Evolutionary conservation across 164 flowering plant genomes (phyloP), one percentile per base, ranked within the genome.

Genomic region (Vitis amurensis): DNA sequence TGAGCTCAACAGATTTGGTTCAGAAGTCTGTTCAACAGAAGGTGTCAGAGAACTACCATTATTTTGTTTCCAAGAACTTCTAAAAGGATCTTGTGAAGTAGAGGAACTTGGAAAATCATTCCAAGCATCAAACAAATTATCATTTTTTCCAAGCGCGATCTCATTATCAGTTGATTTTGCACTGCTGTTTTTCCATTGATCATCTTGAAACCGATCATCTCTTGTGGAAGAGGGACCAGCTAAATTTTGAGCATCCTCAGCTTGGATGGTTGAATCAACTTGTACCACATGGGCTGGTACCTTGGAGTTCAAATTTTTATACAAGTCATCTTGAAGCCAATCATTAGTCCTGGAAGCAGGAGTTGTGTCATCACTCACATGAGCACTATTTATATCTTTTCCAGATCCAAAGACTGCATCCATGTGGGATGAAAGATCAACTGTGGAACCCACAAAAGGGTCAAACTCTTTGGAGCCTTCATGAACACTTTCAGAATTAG

Each of bases 51-150:
- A 59, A 52, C 68, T 51, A 62, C 56, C 61, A 70, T 55, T 64
- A 70, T 55, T 64, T 71, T 74, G 70, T 30, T 62, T 68, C 65
- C 50, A 50, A 61, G 80, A 47, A 77, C 61, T 68, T 60, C 52
- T 61, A 31, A 75, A 69, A 59, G 77, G 74, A 70, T 68, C 69
- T 58, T 57, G 68, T 14, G 68, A 63, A 68, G 55, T 71, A 57
- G 63, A 70, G 50, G 87, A 84, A 79, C 82, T 73, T 19, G 83
- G 61, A 71, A 88, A 83, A 66, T 86, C 82, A 73, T 82, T 77
- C 90, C 87, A 88, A 56, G 53, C 66, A 67, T 80, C 85, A 58
- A 78, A 73, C 12, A 83, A 76, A 67, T 81, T 84, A 69, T 74
- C 78, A 60, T 63, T 66, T 68, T 72, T 73, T 48, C 29, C 71